phyloP scores from a whole-genome alignment of 805 yeast genomes.

The Pichia paraexigua region DNA sequence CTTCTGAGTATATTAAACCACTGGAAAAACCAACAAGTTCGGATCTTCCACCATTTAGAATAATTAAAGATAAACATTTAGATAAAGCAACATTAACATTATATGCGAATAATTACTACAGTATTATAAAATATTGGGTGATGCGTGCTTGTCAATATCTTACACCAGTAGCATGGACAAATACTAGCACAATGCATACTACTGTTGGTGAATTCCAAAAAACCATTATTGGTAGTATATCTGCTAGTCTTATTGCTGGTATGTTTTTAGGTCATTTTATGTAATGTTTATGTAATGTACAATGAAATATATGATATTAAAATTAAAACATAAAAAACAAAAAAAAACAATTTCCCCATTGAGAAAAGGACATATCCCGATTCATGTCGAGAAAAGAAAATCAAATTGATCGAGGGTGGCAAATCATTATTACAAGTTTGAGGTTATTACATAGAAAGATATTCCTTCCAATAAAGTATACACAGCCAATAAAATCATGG shows the following conservation, averaged over 20 bases:
- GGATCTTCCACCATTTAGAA: not conserved
- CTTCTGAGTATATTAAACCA: not conserved
- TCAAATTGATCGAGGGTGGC: not conserved
- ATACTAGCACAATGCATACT: not conserved
- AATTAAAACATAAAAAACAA: not conserved
- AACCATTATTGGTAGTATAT: not conserved
- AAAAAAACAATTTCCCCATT: not conserved
- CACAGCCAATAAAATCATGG: slow-evolving; percentile 32
- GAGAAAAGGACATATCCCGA: not conserved
- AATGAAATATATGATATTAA: not conserved
- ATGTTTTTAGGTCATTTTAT: not conserved
- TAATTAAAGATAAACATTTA: not conserved
- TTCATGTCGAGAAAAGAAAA: not conserved
- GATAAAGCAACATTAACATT: not conserved
- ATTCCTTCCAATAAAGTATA: not conserved
- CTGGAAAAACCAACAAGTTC: not conserved
- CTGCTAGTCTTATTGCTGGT: not conserved
- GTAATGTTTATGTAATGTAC: not conserved
- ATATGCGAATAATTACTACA: not conserved
- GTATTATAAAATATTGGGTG: not conserved
- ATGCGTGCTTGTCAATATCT: not conserved
- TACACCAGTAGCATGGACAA: not conserved
- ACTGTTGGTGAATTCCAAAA: slow-evolving; percentile 2
- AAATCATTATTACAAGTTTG: not conserved
- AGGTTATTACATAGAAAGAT: not conserved